Conservation (phyloP, 1,284 basidiomycete species). For the Ustilago crameri region DNA sequence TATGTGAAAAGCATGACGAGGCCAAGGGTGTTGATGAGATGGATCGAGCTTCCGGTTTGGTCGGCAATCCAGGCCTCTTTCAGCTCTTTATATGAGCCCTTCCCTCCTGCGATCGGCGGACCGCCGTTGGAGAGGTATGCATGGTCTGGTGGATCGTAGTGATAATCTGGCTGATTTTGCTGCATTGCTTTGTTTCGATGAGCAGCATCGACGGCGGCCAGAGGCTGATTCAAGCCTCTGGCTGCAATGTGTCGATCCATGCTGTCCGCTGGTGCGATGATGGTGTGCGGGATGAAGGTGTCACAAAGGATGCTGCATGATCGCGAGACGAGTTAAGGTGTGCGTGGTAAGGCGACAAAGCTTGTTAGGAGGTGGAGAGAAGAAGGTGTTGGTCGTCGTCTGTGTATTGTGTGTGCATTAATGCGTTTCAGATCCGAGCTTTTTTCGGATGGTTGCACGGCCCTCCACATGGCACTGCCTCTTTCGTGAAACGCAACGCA, state of each 20-base stretch:
- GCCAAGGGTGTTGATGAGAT: constrained; percentile 80
- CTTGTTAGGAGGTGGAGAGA: no score
- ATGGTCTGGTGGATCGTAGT: constrained; percentile 5
- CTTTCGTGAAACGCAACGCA: neutral
- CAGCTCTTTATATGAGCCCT: constrained; percentile 76
- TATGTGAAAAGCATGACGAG: constrained; percentile 77
- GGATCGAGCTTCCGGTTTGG: constrained; percentile 80
- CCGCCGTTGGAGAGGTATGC: neutral
- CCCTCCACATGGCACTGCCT: constrained; percentile 15
- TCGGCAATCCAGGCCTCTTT: constrained; percentile 90
- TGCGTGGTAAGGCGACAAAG: neutral
- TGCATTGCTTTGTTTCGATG: constrained; percentile 26
- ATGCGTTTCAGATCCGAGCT: neutral
- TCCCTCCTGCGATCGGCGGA: neutral
- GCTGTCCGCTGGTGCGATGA: neutral
- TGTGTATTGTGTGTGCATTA: neutral
- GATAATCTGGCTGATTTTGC: constrained; percentile 2
- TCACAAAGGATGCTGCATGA: no score
- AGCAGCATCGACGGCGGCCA: constrained; percentile 20
- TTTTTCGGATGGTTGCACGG: constrained; percentile 9
- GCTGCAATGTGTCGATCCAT: constrained; percentile 23
- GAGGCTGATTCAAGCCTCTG: constrained; percentile 15
- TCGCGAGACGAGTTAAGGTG: no score
- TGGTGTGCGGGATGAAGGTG: no score
- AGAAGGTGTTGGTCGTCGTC: no score